Evolutionary conservation across 345 rosid genomes (phyloP), one percentile per base, ranked within the genome.

Genomic region (Lumnitzera littorea): DNA sequence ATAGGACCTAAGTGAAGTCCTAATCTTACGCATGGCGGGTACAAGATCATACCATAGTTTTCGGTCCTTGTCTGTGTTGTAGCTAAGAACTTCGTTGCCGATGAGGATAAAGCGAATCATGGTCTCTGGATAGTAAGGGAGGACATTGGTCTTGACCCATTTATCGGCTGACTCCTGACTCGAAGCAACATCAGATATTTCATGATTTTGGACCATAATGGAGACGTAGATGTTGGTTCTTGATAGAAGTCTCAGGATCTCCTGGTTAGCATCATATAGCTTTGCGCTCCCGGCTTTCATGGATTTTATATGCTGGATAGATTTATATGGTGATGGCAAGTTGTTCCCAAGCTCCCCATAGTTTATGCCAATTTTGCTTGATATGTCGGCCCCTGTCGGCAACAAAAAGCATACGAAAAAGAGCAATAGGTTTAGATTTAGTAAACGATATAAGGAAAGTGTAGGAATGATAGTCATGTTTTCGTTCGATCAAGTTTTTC

Each of bases 71-170:
- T 70, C 74, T 0, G 89, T 58, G 46, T 17, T 68, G 58, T 67
- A 73, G 80, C 96, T 88, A 54, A 88, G 82, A 57, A 88, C 63
- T 59, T 88, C 90, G 36, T 88, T 88, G n/a, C 91, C 96, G 3
- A 83, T 84, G 0, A 85, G 89, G 53, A 83, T 29, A 70, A 74
- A 75, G 9, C 82, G 62, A 51, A 88, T 74, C 76, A 63, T 75
- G 48, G 90, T 88, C 20, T 62, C 17, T 0, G 92, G 88, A 65
- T 84, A 72, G 68, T 68, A 75, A 20, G 75, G 63, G 27, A 80
- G 68, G 65, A 88, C 74, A 56, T 85, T 85, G 15, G 65, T 70
- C 23, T 51, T 59, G 2, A 85, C 71, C 96, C 91, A 85, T 8
- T 58, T 53, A 55, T 80, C 61, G 0, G 90, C 84, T 4, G 65